These are phyloP conservation scores for Paratinospora sagittata DNA, from an alignment of 164 flowering plant species.

Conservation along the genomic window DNA sequence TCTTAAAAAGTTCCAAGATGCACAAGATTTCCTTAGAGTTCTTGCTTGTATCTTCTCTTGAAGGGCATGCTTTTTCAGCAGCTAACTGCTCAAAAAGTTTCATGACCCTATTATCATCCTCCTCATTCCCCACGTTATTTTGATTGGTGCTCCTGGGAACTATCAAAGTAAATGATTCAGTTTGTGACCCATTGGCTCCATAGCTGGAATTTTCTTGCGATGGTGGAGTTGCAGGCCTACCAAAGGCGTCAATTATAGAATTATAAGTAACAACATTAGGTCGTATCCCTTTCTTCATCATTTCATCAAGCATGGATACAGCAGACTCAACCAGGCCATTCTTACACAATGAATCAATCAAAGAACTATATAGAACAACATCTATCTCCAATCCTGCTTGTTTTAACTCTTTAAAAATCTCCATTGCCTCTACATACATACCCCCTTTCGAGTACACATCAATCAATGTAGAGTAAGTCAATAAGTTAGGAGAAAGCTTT, in stretches of 20 bases:
- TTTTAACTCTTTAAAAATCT: conserved; percentile 69
- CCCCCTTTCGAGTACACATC: conserved; percentile 87
- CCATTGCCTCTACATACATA: conserved; percentile 76
- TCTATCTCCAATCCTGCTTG: conserved; percentile 79
- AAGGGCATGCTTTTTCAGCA: conserved; percentile 33
- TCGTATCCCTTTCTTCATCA: conserved; percentile 80
- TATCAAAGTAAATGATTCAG: conserved; percentile 20
- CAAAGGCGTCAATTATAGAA: conserved; percentile 95
- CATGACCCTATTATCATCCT: conserved; percentile 44
- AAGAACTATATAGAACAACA: conserved; percentile 91
- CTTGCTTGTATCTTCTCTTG: conserved; percentile 30
- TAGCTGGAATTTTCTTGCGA: conserved; percentile 16
- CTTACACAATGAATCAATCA: conserved; percentile 89
- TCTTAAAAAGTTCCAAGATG: conserved; percentile 67
- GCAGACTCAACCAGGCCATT: conserved; percentile 82
- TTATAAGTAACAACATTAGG: conserved; percentile 97
- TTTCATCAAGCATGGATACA: conserved; percentile 72
- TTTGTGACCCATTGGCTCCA: conserved; percentile 18
- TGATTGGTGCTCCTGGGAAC: conserved; percentile 14
- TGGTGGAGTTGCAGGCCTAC: conserved; percentile 39
- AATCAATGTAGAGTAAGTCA: conserved; percentile 86
- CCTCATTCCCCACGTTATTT: conserved; percentile 15
- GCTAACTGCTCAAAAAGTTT: conserved; percentile 60
- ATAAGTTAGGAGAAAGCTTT: conserved; percentile 50
- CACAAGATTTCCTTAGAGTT: conserved; percentile 52